These are phyloP conservation scores for Ogataea siamensis DNA, from an alignment of 805 yeast species.

Conservation along the genomic window DNA sequence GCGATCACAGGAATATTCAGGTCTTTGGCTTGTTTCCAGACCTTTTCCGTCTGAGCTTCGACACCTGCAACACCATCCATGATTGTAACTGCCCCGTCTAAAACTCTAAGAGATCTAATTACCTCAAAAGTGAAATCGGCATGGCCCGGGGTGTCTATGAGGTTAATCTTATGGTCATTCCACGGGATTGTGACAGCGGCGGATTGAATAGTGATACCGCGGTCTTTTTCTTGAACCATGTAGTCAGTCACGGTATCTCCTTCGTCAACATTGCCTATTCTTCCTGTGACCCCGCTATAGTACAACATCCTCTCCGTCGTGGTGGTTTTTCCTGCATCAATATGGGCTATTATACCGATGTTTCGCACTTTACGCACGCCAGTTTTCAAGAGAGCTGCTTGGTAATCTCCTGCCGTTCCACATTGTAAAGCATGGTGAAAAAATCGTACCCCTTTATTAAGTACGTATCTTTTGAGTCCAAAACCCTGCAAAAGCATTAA, in stretches of 20 bases:
- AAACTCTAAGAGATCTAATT: constrained; percentile 78
- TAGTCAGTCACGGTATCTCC: constrained; percentile 97
- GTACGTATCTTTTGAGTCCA: neutral
- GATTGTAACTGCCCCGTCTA: constrained; percentile 93
- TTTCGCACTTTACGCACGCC: constrained; percentile 56
- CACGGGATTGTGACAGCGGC: constrained; percentile 94
- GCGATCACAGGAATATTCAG: constrained; percentile 71
- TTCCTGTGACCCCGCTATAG: constrained; percentile 73
- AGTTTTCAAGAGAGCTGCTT: constrained; percentile 21
- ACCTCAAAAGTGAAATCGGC: constrained; percentile 98
- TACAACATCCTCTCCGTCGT: constrained; percentile 96
- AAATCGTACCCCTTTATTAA: neutral
- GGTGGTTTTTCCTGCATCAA: constrained; percentile 98
- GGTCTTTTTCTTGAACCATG: constrained; percentile 80
- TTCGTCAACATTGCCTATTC: constrained; percentile 91
- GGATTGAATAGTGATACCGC: constrained; percentile 95
- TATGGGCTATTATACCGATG: constrained; percentile 97
- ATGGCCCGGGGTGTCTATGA: constrained; percentile 97
- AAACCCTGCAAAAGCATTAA: constrained; percentile 4
- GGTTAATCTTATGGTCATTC: constrained; percentile 68
- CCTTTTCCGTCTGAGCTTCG: constrained; percentile 96
- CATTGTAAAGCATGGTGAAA: neutral
- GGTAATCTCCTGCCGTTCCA: constrained; percentile 8
- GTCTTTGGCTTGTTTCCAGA: constrained; percentile 82
- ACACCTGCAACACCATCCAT: constrained; percentile 97